A percentile compares a stretch with the other conserved stretches of the same genome.
These are phyloP conservation scores for Aspergillus sp. DNA, from an alignment of 2,329 filamentous ascomycete genomes.

Conservation along the genomic window DNA sequence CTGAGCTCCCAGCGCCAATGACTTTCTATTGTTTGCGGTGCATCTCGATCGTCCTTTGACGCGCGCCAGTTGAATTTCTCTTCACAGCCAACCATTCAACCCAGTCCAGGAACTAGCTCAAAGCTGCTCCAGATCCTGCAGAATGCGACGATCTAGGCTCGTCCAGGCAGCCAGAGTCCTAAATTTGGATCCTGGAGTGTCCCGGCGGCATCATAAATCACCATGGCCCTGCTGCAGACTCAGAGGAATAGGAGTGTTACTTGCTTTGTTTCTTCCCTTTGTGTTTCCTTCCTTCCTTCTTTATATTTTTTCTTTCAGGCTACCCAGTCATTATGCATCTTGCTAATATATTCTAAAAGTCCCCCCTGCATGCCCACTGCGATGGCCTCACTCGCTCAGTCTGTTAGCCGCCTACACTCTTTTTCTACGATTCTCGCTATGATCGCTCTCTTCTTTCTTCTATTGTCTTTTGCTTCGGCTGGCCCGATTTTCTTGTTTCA, in stretches of 20 bases:
- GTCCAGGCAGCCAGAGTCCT: neutral
- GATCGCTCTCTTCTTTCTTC: conserved; percentile 7
- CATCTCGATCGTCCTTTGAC: conserved; percentile 13
- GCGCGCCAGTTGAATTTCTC: conserved; percentile 16
- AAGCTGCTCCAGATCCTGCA: conserved; percentile 1
- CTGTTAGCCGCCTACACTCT: conserved; percentile 6
- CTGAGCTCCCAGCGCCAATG: conserved; percentile 9
- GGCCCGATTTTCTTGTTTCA: conserved; percentile 27
- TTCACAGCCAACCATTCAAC: conserved; percentile 13
- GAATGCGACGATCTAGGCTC: neutral
- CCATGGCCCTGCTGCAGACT: neutral
- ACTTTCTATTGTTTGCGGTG: neutral
- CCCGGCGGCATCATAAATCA: neutral
- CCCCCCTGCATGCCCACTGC: neutral
- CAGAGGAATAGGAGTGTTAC: neutral
- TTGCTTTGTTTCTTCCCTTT: neutral
- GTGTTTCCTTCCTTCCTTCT: neutral
- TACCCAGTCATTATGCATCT: neutral
- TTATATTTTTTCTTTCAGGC: neutral
- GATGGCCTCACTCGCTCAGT: neutral
- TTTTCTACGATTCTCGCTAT: conserved; percentile 6
- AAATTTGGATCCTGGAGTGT: neutral
- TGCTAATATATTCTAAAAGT: neutral
- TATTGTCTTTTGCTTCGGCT: conserved; percentile 17
- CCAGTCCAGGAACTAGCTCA: neutral